Conservation (phyloP, 1,139 yeast genomes). For the Saccharomycopsis phalli region DNA sequence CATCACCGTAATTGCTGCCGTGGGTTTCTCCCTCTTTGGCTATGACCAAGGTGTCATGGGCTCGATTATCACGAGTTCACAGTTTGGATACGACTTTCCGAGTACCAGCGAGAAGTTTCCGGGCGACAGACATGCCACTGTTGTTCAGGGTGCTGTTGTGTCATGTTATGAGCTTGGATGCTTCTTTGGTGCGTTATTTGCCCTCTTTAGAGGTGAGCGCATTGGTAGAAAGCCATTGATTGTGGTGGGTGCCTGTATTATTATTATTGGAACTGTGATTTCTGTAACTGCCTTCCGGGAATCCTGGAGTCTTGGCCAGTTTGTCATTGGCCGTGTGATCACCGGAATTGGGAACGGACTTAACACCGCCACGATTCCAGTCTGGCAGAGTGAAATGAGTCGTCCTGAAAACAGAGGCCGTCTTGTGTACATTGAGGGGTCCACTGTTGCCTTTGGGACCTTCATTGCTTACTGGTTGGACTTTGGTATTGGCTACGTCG, state of each 20-base stretch:
- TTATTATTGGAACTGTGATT: constrained; percentile 55
- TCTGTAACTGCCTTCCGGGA: constrained; percentile 50
- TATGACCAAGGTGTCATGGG: constrained; percentile 79
- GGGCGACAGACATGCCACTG: constrained; percentile 31
- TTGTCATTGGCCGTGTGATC: constrained; percentile 63
- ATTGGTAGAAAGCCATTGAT: constrained; percentile 62
- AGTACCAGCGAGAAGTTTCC: constrained; percentile 32
- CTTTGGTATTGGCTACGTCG: constrained; percentile 56
- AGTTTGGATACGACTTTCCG: constrained; percentile 53
- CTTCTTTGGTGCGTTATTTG: constrained; percentile 63
- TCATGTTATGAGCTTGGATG: constrained; percentile 72
- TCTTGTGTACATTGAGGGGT: constrained; percentile 62
- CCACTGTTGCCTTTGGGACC: constrained; percentile 64
- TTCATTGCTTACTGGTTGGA: constrained; percentile 71
- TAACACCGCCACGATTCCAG: constrained; percentile 73
- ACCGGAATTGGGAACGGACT: constrained; percentile 78
- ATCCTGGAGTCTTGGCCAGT: constrained; percentile 48
- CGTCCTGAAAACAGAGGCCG: constrained; percentile 64
- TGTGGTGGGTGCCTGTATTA: constrained; percentile 47
- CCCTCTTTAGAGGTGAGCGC: constrained; percentile 53
- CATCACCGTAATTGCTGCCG: constrained; percentile 49
- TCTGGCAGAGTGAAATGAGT: constrained; percentile 76
- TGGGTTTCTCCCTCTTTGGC: constrained; percentile 66
- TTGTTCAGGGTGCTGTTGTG: constrained; percentile 60
- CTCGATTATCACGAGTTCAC: constrained; percentile 54